These are phyloP conservation scores for Penicillium psychrosexuale DNA, from an alignment of 2,329 filamentous ascomycete species.

Conservation along the genomic window DNA sequence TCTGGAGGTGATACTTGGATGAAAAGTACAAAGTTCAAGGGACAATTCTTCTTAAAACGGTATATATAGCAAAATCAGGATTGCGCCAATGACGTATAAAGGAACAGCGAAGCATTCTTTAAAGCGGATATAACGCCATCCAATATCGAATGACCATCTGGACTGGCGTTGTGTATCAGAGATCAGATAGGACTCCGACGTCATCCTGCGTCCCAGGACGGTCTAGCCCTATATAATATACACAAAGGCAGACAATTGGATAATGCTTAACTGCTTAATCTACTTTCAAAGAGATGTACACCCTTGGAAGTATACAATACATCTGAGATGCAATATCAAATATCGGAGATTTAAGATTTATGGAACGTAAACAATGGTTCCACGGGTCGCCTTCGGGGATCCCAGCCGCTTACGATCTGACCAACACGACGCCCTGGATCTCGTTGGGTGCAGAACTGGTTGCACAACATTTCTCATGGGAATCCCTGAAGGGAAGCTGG, in stretches of 20 bases:
- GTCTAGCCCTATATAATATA: background rate
- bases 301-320: background rate
- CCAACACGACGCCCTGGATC: slow-evolving; percentile 1
- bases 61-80: slow-evolving; percentile 1
- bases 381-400: slow-evolving; percentile 5
- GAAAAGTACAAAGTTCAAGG: background rate
- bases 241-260: background rate
- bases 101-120: background rate
- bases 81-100: background rate
- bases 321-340: background rate
- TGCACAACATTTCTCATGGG: slow-evolving; percentile 13
- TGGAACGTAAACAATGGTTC: slow-evolving; percentile 11
- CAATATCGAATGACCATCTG: slow-evolving; percentile 5
- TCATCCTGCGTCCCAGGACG: slow-evolving; percentile 14
- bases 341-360: background rate
- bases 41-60: background rate
- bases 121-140: background rate
- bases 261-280: background rate
- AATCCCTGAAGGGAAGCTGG: slow-evolving; percentile 12
- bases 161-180: background rate
- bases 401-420: slow-evolving; percentile 3
- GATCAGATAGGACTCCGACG: slow-evolving; percentile 6
- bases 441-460: slow-evolving; percentile 12
- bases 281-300: no score
- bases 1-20: background rate